These are phyloP conservation scores for Smallanthus sonchifolius DNA, from an alignment of 129 eudicot species.

Conservation along the genomic window DNA sequence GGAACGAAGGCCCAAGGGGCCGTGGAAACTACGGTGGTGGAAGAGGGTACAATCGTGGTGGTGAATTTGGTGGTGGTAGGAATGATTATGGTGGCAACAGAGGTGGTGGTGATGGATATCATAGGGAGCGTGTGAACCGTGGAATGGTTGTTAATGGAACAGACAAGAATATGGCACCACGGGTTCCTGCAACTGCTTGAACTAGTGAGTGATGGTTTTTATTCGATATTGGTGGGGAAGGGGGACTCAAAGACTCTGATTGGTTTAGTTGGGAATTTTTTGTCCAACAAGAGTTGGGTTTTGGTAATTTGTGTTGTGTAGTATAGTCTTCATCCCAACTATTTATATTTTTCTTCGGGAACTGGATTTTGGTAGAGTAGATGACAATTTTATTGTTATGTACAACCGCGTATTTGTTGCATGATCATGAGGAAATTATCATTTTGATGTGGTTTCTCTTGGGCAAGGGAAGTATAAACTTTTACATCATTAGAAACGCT, in stretches of 20 bases:
- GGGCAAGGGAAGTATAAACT: neutral
- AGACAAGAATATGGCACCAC: slow-evolving; percentile 65
- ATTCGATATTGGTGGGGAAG: neutral
- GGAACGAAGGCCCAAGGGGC: slow-evolving; percentile 71
- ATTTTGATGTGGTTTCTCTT: neutral
- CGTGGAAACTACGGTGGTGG: slow-evolving; percentile 59
- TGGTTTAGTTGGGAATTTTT: slow-evolving; percentile 31
- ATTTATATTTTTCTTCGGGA: slow-evolving; percentile 13
- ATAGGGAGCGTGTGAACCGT: slow-evolving; percentile 49
- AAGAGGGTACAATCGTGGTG: slow-evolving; percentile 24
- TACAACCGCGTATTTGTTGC: slow-evolving; percentile 19
- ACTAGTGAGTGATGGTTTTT: neutral
- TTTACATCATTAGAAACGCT: too few species aligned
- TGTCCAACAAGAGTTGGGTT: slow-evolving; percentile 22
- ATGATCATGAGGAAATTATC: neutral
- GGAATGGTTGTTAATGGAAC: slow-evolving; percentile 53
- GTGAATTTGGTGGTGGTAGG: slow-evolving; percentile 38
- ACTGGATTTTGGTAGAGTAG: slow-evolving; percentile 37
- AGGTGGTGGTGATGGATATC: slow-evolving; percentile 57
- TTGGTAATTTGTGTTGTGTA: slow-evolving; percentile 35
- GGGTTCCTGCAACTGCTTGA: slow-evolving; percentile 76
- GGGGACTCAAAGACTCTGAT: neutral
- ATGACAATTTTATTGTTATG: slow-evolving; percentile 1
- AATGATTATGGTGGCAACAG: slow-evolving; percentile 47
- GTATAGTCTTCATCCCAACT: slow-evolving; percentile 26